These are phyloP conservation scores for Cystofilobasidium capitatum DNA, from an alignment of 768 basidiomycete genomes.

Conservation along the genomic window DNA sequence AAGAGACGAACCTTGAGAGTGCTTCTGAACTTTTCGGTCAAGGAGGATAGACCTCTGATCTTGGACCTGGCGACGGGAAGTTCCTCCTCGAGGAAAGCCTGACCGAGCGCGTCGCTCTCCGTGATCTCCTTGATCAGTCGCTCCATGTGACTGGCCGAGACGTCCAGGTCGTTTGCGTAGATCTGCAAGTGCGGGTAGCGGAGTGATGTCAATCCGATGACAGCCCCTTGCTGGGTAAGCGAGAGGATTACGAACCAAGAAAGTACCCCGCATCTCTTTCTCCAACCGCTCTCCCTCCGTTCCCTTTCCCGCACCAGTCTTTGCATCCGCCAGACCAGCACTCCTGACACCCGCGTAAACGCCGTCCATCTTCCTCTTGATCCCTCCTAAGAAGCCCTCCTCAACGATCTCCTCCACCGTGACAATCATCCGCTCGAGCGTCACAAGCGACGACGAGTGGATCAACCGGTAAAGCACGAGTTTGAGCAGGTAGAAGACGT, in stretches of 20 bases:
- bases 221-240: background rate
- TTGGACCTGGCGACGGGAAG: constrained; percentile 22
- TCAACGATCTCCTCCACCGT: constrained; percentile 68
- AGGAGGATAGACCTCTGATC: constrained; percentile 22
- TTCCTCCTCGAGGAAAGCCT: constrained; percentile 30
- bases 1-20: constrained; percentile 55
- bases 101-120: constrained; percentile 45
- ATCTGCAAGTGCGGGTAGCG: constrained; percentile 47
- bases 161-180: constrained; percentile 84
- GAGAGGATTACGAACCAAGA: constrained; percentile 56
- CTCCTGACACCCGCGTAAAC: constrained; percentile 41
- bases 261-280: constrained; percentile 64
- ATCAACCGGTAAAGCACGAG: constrained; percentile 65
- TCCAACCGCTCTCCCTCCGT: constrained; percentile 60
- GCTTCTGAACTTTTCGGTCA: constrained; percentile 52
- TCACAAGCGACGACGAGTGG: constrained; percentile 59
- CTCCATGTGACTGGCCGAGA: constrained; percentile 81
- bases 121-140: constrained; percentile 61
- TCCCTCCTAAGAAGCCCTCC: constrained; percentile 65
- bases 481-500: constrained; percentile 92
- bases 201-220: background rate
- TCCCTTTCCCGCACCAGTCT: constrained; percentile 34
- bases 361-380: constrained; percentile 77
- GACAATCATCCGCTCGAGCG: constrained; percentile 52
- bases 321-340: background rate